Conservation (phyloP, 495 filamentous ascomycete genomes). For the Aspergillus bridgeri region DNA sequence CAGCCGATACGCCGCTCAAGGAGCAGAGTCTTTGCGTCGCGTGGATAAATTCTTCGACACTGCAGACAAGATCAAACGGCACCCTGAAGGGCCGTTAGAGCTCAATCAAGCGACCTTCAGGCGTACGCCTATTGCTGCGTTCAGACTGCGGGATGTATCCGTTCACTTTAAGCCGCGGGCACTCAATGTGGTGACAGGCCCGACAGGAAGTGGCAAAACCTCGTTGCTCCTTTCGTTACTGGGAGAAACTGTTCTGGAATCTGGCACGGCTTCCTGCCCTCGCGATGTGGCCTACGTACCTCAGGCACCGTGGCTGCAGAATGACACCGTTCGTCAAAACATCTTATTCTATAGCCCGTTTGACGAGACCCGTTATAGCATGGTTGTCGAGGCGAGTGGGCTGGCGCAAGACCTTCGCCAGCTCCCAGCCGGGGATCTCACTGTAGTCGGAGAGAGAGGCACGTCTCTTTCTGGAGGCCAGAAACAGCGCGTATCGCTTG, state of each 20-base stretch:
- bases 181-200: slow-evolving; percentile 50
- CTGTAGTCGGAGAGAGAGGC: slow-evolving; percentile 61
- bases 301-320: slow-evolving; percentile 77
- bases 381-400: slow-evolving; percentile 55
- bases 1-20: slow-evolving; percentile 36
- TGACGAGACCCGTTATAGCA: slow-evolving; percentile 52
- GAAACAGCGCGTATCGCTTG: slow-evolving; percentile 58
- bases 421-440: slow-evolving; percentile 58
- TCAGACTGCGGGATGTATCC: slow-evolving; percentile 43
- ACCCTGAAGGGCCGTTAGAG: slow-evolving; percentile 40
- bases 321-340: slow-evolving; percentile 75
- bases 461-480: slow-evolving; percentile 67
- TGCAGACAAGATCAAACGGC: slow-evolving; percentile 34
- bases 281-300: slow-evolving; percentile 72
- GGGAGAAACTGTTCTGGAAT: slow-evolving; percentile 62
- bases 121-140: slow-evolving; percentile 28
- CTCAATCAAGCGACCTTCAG: slow-evolving; percentile 31
- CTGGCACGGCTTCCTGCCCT: slow-evolving; percentile 66
- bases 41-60: slow-evolving; percentile 44
- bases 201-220: slow-evolving; percentile 60
- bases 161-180: slow-evolving; percentile 48
- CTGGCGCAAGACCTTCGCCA: slow-evolving; percentile 56
- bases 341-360: slow-evolving; percentile 65
- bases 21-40: slow-evolving; percentile 42
- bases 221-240: slow-evolving; percentile 66